Base-by-base conservation (phyloP, 1,139 yeast species). In the Debaryomyces udenii region DNA sequence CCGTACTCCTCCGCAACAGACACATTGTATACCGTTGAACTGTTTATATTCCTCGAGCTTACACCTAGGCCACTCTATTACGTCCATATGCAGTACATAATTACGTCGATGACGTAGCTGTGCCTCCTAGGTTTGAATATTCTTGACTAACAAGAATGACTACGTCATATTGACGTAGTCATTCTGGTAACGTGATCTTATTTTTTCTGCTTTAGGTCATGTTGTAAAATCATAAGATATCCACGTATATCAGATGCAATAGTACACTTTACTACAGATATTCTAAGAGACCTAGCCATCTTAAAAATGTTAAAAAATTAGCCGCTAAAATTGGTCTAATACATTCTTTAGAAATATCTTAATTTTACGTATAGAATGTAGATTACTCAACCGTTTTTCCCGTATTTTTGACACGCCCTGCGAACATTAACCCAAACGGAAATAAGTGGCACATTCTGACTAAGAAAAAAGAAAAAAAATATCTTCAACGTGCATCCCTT, bases 161-260 rank as follows among this genome's bases (percentile, higher is more conserved):
- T 33, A 33, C 36, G 36, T 33, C 36, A 33, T 15, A 15, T 15
- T 33, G 36, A 33, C 36, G 36, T 33, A 33, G 36, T 20, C 11
- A 9, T 24, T n/a, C 24, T n/a, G 11, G 13, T 4, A 23, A 14
- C 30, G 26, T 9, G 4, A 24, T 16, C 11, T 9, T 24, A 16
- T 33, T 33, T 13, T 33, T 14, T 5, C 36, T 16, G 7, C 29
- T 14, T 33, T 33, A 9, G 36, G 36, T 11, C 7, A 9, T 33
- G n/a, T 9, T 16, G 9, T 33, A 24, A 24, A 33, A 33, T 33
- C 36, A 33, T 33, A 26, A 18, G 36, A 33, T 10, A 33, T 26
- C 18, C 22, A 11, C 14, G 6, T 26, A 4, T 6, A 5, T 26
- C 28, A 4, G 11, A 26, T 26, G 22, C 22, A 20, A 5, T 7